Conservation (phyloP, 257 asterid species). For the Lantana camara region DNA sequence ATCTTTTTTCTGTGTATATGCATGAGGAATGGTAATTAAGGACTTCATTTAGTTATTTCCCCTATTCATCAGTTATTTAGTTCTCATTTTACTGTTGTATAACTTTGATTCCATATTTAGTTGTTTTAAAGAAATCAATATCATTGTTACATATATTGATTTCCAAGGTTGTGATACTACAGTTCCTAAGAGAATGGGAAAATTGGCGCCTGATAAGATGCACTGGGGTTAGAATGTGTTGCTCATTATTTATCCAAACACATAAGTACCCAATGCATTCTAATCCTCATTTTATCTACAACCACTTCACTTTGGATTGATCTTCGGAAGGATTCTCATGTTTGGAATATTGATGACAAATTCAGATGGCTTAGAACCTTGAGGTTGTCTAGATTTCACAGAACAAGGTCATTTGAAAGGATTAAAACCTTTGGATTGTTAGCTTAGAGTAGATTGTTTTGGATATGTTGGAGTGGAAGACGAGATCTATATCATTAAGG, state of each 20-base stretch:
- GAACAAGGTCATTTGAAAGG: too few species aligned
- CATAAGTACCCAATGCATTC: background rate
- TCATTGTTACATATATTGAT: too few species aligned
- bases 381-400: background rate
- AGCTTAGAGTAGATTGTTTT: background rate
- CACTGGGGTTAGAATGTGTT: too few species aligned
- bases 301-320: too few species aligned
- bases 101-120: background rate
- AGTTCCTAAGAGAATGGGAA: too few species aligned
- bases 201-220: too few species aligned
- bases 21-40: background rate
- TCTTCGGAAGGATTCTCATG: too few species aligned
- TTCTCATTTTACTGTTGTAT: background rate
- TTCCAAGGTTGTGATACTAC: too few species aligned
- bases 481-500: background rate
- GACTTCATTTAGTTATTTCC: background rate
- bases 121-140: background rate
- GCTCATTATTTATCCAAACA: background rate
- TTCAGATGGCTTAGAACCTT: conserved; percentile 11
- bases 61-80: background rate
- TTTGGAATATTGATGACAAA: too few species aligned
- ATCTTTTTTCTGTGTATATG: background rate
- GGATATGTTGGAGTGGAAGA: background rate
- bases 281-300: too few species aligned
- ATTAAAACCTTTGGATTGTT: too few species aligned